A percentile compares a stretch with the other conserved stretches of the same genome.
phyloP scores from a whole-genome alignment of 2,329 filamentous ascomycete genomes.

The Colletotrichum orchidophilum region DNA sequence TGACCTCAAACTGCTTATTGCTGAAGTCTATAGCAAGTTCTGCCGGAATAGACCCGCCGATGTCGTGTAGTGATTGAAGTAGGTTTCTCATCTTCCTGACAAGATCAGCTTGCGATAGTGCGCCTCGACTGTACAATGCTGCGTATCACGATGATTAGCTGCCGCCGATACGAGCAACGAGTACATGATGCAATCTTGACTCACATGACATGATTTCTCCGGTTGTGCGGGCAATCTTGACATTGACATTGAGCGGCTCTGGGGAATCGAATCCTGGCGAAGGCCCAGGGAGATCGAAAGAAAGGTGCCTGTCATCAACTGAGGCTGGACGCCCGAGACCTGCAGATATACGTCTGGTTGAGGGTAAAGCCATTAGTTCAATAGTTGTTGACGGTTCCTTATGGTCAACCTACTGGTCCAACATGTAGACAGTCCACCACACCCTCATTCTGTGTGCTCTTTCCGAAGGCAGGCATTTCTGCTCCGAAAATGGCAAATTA shows the following conservation, averaged over 20 bases:
- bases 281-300: conserved; percentile 38
- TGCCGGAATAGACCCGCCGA: conserved; percentile 38
- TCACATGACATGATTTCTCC: conserved; percentile 42
- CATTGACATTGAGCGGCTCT: conserved; percentile 39
- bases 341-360: conserved; percentile 39
- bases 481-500: conserved; percentile 38
- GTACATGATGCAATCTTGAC: not conserved
- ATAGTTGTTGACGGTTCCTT: rapidly evolving
- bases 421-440: conserved; percentile 44
- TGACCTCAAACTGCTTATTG: conserved; percentile 34
- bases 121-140: conserved; percentile 40
- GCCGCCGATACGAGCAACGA: not conserved
- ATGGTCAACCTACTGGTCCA: conserved; percentile 38
- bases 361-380: not conserved
- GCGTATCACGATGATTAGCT: not conserved
- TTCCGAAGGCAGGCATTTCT: conserved; percentile 40
- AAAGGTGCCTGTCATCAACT: conserved; percentile 40
- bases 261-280: conserved; percentile 39
- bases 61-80: conserved; percentile 36
- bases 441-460: conserved; percentile 39
- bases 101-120: conserved; percentile 39
- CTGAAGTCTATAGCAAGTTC: conserved; percentile 38
- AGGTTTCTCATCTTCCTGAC: conserved; percentile 38
- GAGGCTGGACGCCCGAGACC: conserved; percentile 39
- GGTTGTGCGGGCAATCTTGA: conserved; percentile 39